Conservation (phyloP, 495 filamentous ascomycete species). For the Podospora tetraspora region DNA sequence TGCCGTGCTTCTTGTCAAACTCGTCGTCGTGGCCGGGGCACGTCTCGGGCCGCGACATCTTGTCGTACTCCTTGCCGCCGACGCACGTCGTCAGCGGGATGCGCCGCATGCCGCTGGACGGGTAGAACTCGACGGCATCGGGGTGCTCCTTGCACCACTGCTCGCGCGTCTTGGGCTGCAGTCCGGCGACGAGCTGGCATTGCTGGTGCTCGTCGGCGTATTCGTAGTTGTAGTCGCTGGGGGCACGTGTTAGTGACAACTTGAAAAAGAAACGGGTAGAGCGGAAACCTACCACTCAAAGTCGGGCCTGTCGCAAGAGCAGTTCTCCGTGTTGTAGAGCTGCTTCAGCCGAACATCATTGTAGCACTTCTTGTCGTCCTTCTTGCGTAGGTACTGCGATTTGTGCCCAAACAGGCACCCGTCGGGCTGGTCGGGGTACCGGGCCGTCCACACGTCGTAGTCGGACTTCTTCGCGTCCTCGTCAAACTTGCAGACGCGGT, state of each 20-base stretch:
- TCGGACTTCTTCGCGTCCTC: conserved; percentile 53
- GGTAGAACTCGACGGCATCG: conserved; percentile 64
- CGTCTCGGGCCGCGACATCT: conserved; percentile 46
- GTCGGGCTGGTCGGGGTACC: conserved; percentile 65
- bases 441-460: conserved; percentile 79
- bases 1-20: conserved; percentile 60
- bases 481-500: conserved; percentile 61
- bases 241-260: conserved; percentile 4
- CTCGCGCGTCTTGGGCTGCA: conserved; percentile 57
- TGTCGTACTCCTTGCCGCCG: conserved; percentile 67
- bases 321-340: conserved; percentile 64
- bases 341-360: conserved; percentile 64
- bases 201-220: conserved; percentile 59
- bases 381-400: conserved; percentile 87
- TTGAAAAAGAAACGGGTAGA: too few species aligned
- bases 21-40: conserved; percentile 77
- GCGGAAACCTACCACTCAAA: conserved; percentile 79
- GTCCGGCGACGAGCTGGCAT: conserved; percentile 69
- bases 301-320: conserved; percentile 74
- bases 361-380: conserved; percentile 63
- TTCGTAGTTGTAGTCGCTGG: conserved; percentile 91
- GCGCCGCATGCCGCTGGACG: conserved; percentile 82
- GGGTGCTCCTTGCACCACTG: conserved; percentile 63
- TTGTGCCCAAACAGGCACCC: conserved; percentile 91
- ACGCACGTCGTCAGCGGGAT: conserved; percentile 82